Base-by-base conservation (phyloP, 345 rosid species). In the Salix udensis region DNA sequence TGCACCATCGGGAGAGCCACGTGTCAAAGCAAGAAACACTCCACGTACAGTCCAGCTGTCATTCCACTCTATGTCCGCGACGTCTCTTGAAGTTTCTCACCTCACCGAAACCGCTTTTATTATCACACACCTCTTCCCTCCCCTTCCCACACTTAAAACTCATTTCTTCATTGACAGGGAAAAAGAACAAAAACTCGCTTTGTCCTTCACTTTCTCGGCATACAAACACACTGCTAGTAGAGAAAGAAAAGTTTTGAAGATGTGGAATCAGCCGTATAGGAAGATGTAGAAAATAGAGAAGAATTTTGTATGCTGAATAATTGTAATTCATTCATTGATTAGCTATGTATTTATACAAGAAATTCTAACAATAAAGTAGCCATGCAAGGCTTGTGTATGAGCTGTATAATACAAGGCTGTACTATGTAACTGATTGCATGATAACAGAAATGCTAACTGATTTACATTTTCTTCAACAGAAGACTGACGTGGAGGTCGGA, bases 401-500 rank as follows among this genome's bases (percentile, higher is more conserved):
- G n/a, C n/a, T n/a, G n/a, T n/a, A n/a, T n/a, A n/a, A n/a, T n/a
- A n/a, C n/a, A n/a, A n/a, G n/a, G n/a, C n/a, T n/a, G n/a, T n/a
- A n/a, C n/a, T n/a, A n/a, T n/a, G n/a, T n/a, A n/a, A n/a, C n/a
- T n/a, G n/a, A n/a, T n/a, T n/a, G n/a, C n/a, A n/a, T n/a, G n/a
- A n/a, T n/a, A n/a, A n/a, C n/a, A n/a, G n/a, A n/a, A n/a, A n/a
- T n/a, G n/a, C n/a, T n/a, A n/a, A n/a, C n/a, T n/a, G n/a, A n/a
- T n/a, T n/a, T n/a, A n/a, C n/a, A n/a, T n/a, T n/a, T n/a, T n/a
- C n/a, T n/a, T n/a, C n/a, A n/a, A n/a, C n/a, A n/a, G n/a, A n/a
- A n/a, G 85, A 40, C 21, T 66, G 97, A 95, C 73, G 68, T 85
- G 87, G 98, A 95, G 86, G 80, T 88, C n/a, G 97, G 94, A 12